Conservation (phyloP, 1,284 basidiomycete species). For the Pascua sp. region DNA sequence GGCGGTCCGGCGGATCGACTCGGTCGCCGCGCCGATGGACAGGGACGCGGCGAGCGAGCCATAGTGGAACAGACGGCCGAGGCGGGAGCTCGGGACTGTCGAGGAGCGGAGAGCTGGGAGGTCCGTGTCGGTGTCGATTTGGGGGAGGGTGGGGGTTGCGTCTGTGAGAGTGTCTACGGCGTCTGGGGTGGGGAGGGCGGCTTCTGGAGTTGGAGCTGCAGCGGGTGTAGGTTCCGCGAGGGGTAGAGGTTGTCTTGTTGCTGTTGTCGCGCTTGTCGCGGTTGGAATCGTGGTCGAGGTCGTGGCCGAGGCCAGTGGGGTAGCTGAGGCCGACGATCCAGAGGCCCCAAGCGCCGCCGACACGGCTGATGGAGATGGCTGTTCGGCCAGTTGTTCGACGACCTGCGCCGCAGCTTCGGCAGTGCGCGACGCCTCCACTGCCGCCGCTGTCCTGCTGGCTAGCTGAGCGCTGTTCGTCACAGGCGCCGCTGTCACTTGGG, state of each 20-base stretch:
- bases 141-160: conserved; percentile 6
- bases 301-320: too few species aligned
- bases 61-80: conserved; percentile 86
- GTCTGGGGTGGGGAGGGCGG: not conserved
- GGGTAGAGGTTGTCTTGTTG: not conserved
- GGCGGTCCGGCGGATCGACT: conserved; percentile 49
- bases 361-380: too few species aligned
- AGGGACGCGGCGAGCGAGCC: conserved; percentile 58
- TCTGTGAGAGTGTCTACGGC: conserved; percentile 2
- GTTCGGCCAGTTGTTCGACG: too few species aligned
- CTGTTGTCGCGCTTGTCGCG: not conserved
- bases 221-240: not conserved
- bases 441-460: too few species aligned
- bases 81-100: conserved; percentile 74
- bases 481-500: too few species aligned
- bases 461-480: too few species aligned
- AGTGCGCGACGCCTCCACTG: too few species aligned
- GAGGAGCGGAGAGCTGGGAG: conserved; percentile 42
- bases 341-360: too few species aligned
- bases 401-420: too few species aligned
- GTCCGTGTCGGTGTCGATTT: conserved; percentile 19
- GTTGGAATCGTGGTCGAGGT: not conserved
- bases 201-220: not conserved
- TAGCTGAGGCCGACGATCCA: too few species aligned
- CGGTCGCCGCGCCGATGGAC: conserved; percentile 51